phyloP scores from a whole-genome alignment of 2,329 filamentous ascomycete genomes.

The Paecilomyces dactylethromorphus region DNA sequence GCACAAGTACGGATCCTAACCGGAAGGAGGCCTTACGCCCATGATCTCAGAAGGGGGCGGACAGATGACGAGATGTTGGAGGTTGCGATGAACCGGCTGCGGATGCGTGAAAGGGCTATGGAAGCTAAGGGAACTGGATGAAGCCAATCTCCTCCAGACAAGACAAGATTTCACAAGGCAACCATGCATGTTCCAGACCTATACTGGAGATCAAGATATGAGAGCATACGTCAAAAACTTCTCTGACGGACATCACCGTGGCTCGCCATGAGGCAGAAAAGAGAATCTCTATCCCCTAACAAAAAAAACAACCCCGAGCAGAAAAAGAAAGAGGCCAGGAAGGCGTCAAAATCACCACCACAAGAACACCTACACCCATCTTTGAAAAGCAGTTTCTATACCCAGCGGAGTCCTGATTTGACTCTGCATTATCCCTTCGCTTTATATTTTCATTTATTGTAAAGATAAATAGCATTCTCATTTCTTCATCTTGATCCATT shows the following conservation, averaged over 20 bases:
- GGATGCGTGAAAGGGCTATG: background rate
- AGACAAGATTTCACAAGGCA: background rate
- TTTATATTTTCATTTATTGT: background rate
- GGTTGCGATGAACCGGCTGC: background rate
- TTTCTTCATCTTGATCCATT: background rate
- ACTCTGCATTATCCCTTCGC: background rate
- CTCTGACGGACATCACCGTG: background rate
- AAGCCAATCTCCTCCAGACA: background rate
- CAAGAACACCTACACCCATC: background rate
- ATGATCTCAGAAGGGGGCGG: background rate
- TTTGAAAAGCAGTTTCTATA: background rate
- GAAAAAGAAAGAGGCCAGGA: background rate
- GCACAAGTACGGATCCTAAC: slow-evolving; percentile 21
- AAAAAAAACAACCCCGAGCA: background rate
- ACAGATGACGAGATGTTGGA: background rate
- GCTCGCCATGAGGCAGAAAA: background rate
- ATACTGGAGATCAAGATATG: background rate
- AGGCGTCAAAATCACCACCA: background rate
- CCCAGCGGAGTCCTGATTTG: background rate
- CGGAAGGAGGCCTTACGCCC: slow-evolving; percentile 20
- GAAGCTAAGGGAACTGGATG: background rate
- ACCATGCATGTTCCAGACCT: background rate
- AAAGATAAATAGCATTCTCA: background rate
- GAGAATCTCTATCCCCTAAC: background rate
- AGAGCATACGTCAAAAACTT: background rate